phyloP scores from a whole-genome alignment of 2,329 filamentous ascomycete species.

The Colletotrichum agaves region DNA sequence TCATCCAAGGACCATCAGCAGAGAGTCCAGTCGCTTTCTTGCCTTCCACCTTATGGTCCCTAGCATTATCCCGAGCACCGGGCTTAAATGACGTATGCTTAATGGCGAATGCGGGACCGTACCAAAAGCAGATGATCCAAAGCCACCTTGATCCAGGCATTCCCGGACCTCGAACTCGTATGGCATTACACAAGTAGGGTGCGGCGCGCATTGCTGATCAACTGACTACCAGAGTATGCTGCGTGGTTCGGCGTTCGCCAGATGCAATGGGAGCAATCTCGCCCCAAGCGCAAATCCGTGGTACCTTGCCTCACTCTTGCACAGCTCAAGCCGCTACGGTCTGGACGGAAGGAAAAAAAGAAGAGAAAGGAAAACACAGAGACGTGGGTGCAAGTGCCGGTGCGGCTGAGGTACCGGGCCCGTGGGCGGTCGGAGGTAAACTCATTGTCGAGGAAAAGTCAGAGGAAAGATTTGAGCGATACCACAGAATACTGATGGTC shows the following conservation, averaged over 20 bases:
- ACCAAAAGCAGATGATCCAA: background rate
- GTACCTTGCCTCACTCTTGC: background rate
- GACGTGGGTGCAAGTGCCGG: constrained; percentile 4
- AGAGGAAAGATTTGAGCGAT: too few relatives aligned
- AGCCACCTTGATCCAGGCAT: too few relatives aligned
- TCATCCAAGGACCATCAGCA: too few relatives aligned
- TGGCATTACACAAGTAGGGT: too few relatives aligned
- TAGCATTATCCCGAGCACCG: background rate
- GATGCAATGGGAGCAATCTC: background rate
- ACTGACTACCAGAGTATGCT: background rate
- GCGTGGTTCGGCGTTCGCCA: constrained; percentile 10
- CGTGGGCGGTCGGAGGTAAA: background rate
- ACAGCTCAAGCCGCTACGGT: too few relatives aligned
- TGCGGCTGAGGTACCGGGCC: background rate
- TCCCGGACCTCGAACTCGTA: too few relatives aligned
- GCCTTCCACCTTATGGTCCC: constrained; percentile 6
- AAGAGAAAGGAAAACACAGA: background rate
- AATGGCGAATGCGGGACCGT: background rate
- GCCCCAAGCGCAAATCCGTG: constrained; percentile 20
- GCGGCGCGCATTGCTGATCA: background rate
- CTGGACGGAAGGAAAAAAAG: too few relatives aligned
- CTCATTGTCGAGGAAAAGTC: too few relatives aligned
- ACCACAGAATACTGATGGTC: too few relatives aligned
- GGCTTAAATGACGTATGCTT: constrained; percentile 13
- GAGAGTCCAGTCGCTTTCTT: background rate